phyloP scores from a whole-genome alignment of 768 basidiomycete genomes.

The Trametes gibbosa region DNA sequence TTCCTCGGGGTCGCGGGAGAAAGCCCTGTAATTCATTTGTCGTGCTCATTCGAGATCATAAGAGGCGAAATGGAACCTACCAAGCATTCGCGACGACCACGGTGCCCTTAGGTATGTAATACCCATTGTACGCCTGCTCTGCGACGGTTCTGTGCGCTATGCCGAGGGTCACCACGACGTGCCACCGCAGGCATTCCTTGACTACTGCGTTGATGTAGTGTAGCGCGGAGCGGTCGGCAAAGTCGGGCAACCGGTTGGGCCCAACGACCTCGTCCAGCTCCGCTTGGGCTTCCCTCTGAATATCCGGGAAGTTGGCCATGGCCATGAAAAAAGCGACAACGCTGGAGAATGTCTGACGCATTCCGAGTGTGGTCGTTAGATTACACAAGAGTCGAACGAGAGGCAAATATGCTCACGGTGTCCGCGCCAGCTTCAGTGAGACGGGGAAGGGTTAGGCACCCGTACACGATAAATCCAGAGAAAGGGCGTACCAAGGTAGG shows the following conservation, averaged over 20 bases:
- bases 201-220: constrained; percentile 28
- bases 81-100: constrained; percentile 16
- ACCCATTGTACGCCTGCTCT: constrained; percentile 24
- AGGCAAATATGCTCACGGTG: constrained; percentile 39
- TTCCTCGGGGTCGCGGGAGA: constrained; percentile 2
- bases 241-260: constrained; percentile 26
- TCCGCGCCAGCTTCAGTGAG: constrained; percentile 47
- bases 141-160: constrained; percentile 22
- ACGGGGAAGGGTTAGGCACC: no score
- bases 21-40: constrained; percentile 8
- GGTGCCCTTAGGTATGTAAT: constrained; percentile 30
- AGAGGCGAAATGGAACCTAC: background rate
- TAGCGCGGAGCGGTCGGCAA: constrained; percentile 20
- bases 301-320: constrained; percentile 28
- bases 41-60: background rate
- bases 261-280: constrained; percentile 30
- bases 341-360: constrained; percentile 23
- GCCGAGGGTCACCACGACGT: constrained; percentile 22
- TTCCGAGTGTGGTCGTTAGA: background rate
- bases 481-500: background rate
- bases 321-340: constrained; percentile 32
- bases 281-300: constrained; percentile 26
- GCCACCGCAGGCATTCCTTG: constrained; percentile 27
- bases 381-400: background rate
- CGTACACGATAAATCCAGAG: background rate